Evolutionary conservation across 2,329 filamentous ascomycete genomes (phyloP).

Genomic region (Ophiostoma sp.): DNA sequence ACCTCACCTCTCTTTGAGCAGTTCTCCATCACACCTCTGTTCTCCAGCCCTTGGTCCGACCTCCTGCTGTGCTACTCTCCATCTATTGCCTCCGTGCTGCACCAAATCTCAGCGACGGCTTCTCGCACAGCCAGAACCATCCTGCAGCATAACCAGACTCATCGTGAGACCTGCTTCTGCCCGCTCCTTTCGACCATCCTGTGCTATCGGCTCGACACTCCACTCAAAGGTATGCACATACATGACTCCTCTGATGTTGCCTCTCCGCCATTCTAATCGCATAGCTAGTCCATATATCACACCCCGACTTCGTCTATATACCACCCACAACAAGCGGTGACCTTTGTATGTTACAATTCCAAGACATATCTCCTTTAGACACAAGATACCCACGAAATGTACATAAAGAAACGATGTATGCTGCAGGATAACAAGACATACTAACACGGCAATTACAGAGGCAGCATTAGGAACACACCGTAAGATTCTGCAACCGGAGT

Average conservation of each 20-base stretch:
- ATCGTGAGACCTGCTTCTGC: slow-evolving; percentile 13
- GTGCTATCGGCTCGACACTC: neutral
- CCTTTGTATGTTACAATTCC: neutral
- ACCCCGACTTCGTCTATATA: neutral
- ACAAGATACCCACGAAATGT: neutral
- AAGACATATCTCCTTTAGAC: neutral
- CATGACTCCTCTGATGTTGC: neutral
- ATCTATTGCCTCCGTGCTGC: neutral
- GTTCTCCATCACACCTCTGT: neutral
- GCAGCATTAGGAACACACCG: neutral
- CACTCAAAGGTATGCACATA: neutral
- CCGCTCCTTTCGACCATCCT: neutral
- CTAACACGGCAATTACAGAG: neutral
- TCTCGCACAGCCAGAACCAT: slow-evolving; percentile 11
- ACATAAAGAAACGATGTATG: neutral
- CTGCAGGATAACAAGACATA: neutral
- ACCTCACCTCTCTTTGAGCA: neutral
- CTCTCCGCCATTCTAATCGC: neutral
- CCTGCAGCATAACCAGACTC: slow-evolving; percentile 12
- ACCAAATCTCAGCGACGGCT: slow-evolving; percentile 13
- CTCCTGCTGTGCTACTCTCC: neutral
- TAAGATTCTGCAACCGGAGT: neutral
- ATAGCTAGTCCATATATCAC: neutral
- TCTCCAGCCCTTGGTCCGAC: neutral
- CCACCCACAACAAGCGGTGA: slow-evolving; percentile 14